phyloP scores from a whole-genome alignment of 208 protist species.

The Leishmania tarentolae region DNA sequence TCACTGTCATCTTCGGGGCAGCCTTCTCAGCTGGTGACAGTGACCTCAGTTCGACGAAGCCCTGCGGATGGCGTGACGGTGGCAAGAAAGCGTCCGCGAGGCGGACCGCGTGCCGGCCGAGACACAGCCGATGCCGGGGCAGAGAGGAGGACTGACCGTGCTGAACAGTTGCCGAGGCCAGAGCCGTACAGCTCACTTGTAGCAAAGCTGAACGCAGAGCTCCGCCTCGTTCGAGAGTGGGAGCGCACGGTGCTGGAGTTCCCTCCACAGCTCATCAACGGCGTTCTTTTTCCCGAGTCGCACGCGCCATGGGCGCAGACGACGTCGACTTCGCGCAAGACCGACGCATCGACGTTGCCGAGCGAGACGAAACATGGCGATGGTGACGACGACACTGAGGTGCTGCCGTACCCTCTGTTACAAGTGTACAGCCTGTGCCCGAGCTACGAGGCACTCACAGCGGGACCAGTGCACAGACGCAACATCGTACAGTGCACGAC shows the following conservation, averaged over 20 bases:
- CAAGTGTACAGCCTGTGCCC: constrained; percentile 28
- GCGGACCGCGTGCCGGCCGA: background rate
- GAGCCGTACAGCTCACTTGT: background rate
- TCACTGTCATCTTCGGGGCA: background rate
- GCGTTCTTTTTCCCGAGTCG: constrained; percentile 14
- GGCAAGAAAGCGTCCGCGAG: background rate
- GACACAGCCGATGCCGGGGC: background rate
- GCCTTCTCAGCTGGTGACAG: background rate
- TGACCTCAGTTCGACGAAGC: background rate
- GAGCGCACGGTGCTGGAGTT: constrained; percentile 17
- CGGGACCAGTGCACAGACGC: constrained; percentile 13
- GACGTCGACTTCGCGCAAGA: too few species aligned
- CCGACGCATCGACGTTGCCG: background rate
- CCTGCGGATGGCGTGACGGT: background rate
- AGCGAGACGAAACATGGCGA: background rate
- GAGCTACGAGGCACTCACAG: constrained; percentile 35
- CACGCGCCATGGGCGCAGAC: constrained; percentile 1
- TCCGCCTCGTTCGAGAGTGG: constrained; percentile 31
- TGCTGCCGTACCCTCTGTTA: constrained; percentile 27
- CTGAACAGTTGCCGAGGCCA: background rate
- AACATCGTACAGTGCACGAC: background rate
- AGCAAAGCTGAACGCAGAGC: constrained; percentile 17
- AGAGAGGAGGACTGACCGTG: background rate
- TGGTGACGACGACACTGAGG: background rate
- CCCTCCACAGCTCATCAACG: constrained; percentile 19